These are phyloP conservation scores for Acarospora socialis DNA, from an alignment of 2,329 filamentous ascomycete genomes.

Conservation along the genomic window DNA sequence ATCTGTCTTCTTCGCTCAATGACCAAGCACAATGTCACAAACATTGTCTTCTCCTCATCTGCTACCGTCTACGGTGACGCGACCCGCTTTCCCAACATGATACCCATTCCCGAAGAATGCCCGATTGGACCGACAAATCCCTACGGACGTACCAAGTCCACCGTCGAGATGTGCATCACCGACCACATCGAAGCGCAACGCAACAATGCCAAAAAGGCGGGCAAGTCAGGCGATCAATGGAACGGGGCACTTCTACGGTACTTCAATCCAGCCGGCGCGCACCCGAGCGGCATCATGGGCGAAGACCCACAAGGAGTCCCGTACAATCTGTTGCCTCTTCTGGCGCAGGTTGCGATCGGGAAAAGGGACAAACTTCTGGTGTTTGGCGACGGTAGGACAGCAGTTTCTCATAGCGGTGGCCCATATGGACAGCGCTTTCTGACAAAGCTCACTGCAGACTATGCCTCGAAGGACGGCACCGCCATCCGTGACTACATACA, in stretches of 20 bases:
- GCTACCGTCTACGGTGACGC: constrained; percentile 98
- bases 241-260: constrained; percentile 89
- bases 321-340: constrained; percentile 85
- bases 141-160: constrained; percentile 92
- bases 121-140: constrained; percentile 94
- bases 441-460: constrained; percentile 45
- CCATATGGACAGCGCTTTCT: constrained; percentile 11
- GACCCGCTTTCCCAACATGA: constrained; percentile 93
- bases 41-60: constrained; percentile 97
- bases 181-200: constrained; percentile 82
- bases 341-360: constrained; percentile 91
- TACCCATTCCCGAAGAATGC: constrained; percentile 93
- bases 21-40: constrained; percentile 78
- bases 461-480: constrained; percentile 76
- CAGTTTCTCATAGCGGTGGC: constrained; percentile 9
- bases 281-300: constrained; percentile 93
- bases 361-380: constrained; percentile 88
- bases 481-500: constrained; percentile 98
- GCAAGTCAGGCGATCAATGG: constrained; percentile 66
- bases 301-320: constrained; percentile 93
- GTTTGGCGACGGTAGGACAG: constrained; percentile 71
- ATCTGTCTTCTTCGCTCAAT: constrained; percentile 76
- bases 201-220: constrained; percentile 64
- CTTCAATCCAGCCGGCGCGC: constrained; percentile 93
- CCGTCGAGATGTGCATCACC: constrained; percentile 80